Base-by-base conservation (phyloP, 75 land plant species). In the Chamaecyparis obtusa region DNA sequence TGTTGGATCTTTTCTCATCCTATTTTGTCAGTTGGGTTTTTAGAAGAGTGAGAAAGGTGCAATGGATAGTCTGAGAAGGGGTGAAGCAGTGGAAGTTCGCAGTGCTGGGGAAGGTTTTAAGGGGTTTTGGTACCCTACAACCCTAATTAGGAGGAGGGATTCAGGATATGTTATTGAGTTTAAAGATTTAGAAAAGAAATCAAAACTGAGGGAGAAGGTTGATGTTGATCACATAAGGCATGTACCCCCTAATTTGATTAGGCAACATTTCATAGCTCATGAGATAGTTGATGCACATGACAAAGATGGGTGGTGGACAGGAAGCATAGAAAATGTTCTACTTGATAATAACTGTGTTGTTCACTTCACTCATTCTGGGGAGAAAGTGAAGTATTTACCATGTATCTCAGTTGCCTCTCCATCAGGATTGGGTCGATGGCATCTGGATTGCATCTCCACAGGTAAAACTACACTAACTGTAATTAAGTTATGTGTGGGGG, bases 261-360 rank as follows among this genome's bases (percentile, higher is more conserved):
- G 56, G 35, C 85, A 85, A 11, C 36, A 81, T 1, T 93, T 88
- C 86, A 86, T 74, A 2, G 44, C 46, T 16, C 79, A 72, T 60
- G 93, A 93, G 84, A 90, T 92, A 87, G 93, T 93, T 86, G 95
- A 93, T 88, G 93, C 90, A 35, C 84, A 88, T 37, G 89, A 88
- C 76, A 88, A 90, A 85, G 93, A 92, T 89, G 93, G 90, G 9
- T 93, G 95, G 95, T 92, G 95, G 93, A 90, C 87, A 48, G 95
- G 95, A 51, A 87, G 90, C 37, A 80, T 94, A 57, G 84, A 89
- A 10, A 90, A 87, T 85, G 95, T 94, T 84, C 77, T 88, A 7
- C 35, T 15, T 39, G 78, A 75, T 21, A 44, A 83, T 35, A 90
- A 17, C 16, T 94, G 92, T 75, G 44, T 80, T 13, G 93, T 94